Base-by-base conservation (phyloP, 2,329 filamentous ascomycete species). In the Fusarium nurragi region DNA sequence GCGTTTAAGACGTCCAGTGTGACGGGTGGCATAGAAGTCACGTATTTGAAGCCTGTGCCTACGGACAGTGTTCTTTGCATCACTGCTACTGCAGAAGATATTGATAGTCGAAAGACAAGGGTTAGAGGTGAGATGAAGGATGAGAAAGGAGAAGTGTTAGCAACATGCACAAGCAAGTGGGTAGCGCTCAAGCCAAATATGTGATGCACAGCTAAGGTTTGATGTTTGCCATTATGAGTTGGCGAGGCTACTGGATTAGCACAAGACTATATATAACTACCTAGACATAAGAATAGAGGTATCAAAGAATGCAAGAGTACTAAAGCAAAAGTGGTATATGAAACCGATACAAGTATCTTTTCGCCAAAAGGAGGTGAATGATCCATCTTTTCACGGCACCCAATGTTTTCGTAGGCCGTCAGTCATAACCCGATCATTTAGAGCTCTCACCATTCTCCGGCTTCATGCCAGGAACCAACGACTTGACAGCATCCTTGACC, bases 401-500 rank as follows among this genome's bases (percentile, higher is more conserved):
- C 30, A 34, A 34, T 25, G 9, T 30, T 53, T 46, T 44, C 59
- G 44, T 48, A 57, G 52, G 66, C 54, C 68, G 57, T 72, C 48
- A 59, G 41, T 62, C 66, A 45, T 58, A 52, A 54, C 8, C 28
- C 39, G 19, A 45, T 70, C 39, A 60, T 52, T 55, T 71, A n/a
- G 55, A 67, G 18, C 54, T 60, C 55, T 68, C 56, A 5, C 55
- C 67, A n/a, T 38, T 57, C 34, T 67, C 60, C 7, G 47, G 43
- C 21, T 48, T 69, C 44, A 69, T 61, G 4, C 65, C 60, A 8
- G 75, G 75, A 25, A 76, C 53, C 4, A 73, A 39, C 13, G 63
- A 59, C 23, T 73, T 74, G 6, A 75, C 65, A 4, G 69, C 71
- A 6, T 75, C 74, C 74, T 80, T 85, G 37, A 84, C 65, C 50